These are phyloP conservation scores for Schrenkiella parvula DNA, from an alignment of 345 rosid species.

Conservation along the genomic window DNA sequence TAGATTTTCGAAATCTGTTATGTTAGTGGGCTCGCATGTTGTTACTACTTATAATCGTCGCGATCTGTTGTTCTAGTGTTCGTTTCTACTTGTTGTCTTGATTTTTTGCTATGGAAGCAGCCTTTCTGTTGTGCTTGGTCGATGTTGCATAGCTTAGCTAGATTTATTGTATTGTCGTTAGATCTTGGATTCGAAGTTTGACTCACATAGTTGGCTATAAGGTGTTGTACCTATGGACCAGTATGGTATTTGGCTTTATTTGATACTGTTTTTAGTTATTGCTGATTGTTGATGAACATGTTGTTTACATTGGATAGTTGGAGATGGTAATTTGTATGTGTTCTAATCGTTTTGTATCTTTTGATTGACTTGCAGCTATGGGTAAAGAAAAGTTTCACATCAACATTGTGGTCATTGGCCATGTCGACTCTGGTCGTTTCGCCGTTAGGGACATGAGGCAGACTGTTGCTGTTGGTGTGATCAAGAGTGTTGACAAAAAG, in stretches of 20 bases:
- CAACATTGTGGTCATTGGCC: conserved; percentile 85
- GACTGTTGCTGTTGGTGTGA: conserved; percentile 86
- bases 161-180: neutral
- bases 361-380: conserved; percentile 31
- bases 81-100: no score
- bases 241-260: neutral
- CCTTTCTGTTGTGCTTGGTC: neutral
- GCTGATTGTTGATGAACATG: neutral
- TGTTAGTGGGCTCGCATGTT: neutral
- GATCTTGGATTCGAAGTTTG: neutral
- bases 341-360: neutral
- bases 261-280: neutral
- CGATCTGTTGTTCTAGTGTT: neutral
- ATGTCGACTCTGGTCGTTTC: conserved; percentile 84
- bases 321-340: neutral
- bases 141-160: neutral
- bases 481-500: conserved; percentile 85
- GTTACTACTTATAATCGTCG: neutral
- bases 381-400: conserved; percentile 83
- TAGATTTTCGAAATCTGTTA: no score
- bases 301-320: neutral
- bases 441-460: conserved; percentile 96
- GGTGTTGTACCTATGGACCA: neutral
- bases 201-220: no score
- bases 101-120: neutral